Evolutionary conservation across 78 protist genomes (phyloP).

Genomic region (Pelomyxa schiedti): DNA sequence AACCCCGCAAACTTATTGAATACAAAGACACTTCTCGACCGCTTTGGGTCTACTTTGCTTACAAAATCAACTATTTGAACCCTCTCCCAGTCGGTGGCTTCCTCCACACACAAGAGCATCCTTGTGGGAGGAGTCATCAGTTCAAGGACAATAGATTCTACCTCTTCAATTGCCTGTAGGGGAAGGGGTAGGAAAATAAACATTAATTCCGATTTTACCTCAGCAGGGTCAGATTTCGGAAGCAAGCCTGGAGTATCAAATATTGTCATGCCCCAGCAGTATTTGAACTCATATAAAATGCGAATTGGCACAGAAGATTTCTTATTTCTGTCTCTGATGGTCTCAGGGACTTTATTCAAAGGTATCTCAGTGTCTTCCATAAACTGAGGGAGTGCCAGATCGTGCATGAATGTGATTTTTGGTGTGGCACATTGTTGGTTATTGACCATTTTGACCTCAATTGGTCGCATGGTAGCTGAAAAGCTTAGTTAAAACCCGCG

Average conservation of each 20-base stretch:
- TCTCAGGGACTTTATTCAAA: neutral
- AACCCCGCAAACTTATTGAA: slow-evolving; percentile 20
- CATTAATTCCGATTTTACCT: no score
- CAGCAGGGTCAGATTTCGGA: neutral
- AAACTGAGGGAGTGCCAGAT: neutral
- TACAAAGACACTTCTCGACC: slow-evolving; percentile 39
- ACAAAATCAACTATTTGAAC: slow-evolving; percentile 12
- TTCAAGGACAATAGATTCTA: no score
- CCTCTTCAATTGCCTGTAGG: neutral
- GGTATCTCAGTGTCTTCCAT: neutral
- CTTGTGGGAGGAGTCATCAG: no score
- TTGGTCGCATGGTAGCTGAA: neutral
- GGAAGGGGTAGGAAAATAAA: no score
- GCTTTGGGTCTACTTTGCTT: slow-evolving; percentile 40
- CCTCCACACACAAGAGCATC: neutral
- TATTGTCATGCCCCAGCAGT: neutral
- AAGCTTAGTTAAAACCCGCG: no score
- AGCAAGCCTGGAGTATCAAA: neutral
- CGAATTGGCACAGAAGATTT: neutral
- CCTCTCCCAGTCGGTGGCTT: neutral
- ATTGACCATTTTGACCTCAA: neutral
- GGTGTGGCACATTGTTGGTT: neutral
- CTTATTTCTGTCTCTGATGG: neutral
- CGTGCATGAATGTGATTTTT: neutral
- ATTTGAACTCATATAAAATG: neutral